A percentile compares a stretch with the other conserved stretches of the same genome.
phyloP scores from a whole-genome alignment of 129 eudicot genomes.

The Chrysanthemum lavandulifolium region DNA sequence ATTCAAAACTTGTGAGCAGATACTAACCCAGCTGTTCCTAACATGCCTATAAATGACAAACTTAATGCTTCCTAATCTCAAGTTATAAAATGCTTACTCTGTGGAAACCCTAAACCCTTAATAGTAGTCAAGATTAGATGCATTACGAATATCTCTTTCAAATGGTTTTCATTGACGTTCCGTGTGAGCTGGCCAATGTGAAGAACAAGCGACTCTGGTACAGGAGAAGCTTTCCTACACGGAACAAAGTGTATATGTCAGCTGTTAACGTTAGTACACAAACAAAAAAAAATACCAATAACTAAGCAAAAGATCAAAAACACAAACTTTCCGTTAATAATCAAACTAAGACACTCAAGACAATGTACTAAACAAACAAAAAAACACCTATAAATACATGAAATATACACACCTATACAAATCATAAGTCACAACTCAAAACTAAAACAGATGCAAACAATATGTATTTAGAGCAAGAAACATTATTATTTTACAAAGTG shows the following conservation, averaged over 20 bases:
- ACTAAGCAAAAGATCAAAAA: background rate
- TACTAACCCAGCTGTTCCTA: too few species aligned
- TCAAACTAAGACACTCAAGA: background rate
- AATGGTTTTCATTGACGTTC: slow-evolving; percentile 89
- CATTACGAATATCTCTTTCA: slow-evolving; percentile 81
- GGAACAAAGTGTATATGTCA: background rate
- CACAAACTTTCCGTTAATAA: background rate
- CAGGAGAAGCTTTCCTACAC: slow-evolving; percentile 75
- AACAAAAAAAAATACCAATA: background rate
- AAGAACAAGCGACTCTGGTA: slow-evolving; percentile 79
- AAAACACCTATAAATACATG: slow-evolving; percentile 2
- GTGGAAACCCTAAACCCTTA: background rate
- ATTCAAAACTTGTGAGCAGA: too few species aligned
- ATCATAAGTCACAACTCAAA: background rate
- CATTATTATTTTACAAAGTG: background rate
- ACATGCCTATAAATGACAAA: background rate
- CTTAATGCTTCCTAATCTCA: background rate
- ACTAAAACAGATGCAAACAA: background rate
- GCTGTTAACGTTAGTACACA: background rate
- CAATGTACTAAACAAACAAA: background rate
- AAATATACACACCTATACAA: background rate
- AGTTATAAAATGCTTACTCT: background rate
- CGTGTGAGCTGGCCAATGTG: slow-evolving; percentile 86
- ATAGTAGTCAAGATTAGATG: background rate
- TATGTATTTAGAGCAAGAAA: background rate